These are phyloP conservation scores for Carex kokanica DNA, from an alignment of 176 grass and related monocot species.

Conservation along the genomic window DNA sequence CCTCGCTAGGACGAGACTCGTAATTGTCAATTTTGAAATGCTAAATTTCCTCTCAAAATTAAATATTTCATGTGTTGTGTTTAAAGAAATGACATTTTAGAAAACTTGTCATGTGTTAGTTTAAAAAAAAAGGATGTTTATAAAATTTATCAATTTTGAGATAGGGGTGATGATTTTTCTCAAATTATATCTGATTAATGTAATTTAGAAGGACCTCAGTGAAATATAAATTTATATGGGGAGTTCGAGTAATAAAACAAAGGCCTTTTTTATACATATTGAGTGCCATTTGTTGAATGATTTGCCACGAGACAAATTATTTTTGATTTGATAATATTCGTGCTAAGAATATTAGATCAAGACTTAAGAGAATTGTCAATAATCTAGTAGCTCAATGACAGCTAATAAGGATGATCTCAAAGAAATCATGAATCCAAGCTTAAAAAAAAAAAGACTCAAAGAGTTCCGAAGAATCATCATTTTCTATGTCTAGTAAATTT, in stretches of 20 bases:
- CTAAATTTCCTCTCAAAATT: neutral
- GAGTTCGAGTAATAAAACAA: neutral
- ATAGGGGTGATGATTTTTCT: neutral
- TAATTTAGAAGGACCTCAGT: neutral
- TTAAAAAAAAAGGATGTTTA: neutral
- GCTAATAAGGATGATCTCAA: too few relatives aligned
- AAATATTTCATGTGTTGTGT: neutral
- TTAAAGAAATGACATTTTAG: neutral
- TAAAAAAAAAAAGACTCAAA: neutral
- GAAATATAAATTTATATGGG: neutral
- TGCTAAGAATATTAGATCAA: neutral
- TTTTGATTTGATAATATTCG: neutral
- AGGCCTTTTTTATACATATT: neutral
- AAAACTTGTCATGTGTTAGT: neutral
- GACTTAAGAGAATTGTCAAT: too few relatives aligned
- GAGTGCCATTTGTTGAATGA: neutral
- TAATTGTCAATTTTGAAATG: neutral
- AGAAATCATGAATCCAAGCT: too few relatives aligned
- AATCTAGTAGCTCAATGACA: too few relatives aligned
- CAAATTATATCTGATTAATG: neutral
- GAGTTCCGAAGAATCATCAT: neutral
- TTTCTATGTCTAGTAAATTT: too few relatives aligned
- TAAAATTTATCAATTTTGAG: neutral
- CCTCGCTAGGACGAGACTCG: neutral
- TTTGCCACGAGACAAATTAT: neutral